Base-by-base conservation (phyloP, 495 filamentous ascomycete genomes). In the Hyaloscypha variabilis region DNA sequence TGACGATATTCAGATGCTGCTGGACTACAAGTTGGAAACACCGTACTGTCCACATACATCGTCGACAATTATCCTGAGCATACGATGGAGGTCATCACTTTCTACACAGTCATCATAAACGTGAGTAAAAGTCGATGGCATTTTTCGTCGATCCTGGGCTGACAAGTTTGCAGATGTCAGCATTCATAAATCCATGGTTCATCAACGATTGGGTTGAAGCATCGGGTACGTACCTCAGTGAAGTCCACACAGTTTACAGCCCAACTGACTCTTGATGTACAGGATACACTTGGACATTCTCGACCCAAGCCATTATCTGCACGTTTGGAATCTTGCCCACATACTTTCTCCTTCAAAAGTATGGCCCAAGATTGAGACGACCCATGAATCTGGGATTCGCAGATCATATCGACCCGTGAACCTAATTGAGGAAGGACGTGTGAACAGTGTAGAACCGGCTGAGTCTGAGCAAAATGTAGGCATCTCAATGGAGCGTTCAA, bases 1-100 rank as follows among this genome's bases (percentile, higher is more conserved):
- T 63, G 29, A 67, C 34, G 6, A 23, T 42, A 62, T 21, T 4
- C 57, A 85, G 82, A 87, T 69, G 82, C 80, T 1, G 81, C 85
- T 6, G 86, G 85, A 25, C 83, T 88, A 63, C 86, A 88, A 65
- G 82, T 87, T 52, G 86, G 85, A 17, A 88, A 88, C 61, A 87
- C 84, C 0, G 78, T 83, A 6, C 75, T 81, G 11, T 84, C 77
- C 39, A 76, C 78, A 26, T 88, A 88, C 62, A 78, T 89, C 23
- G 80, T 88, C 13, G 86, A 88, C 66, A 77, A 77, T 54, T 86
- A 88, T 67, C 85, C 84, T 0, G 71, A 83, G 26, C 84, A 88
- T 67, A 81, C 81, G 28, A 87, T 86, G 70, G 81, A 80, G 52
- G 77, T 87, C 25, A 81, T 88, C 19, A 86, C 82, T 6, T 88